Base-by-base conservation (phyloP, 2,329 filamentous ascomycete genomes). In the Colletotrichum noveboracense region DNA sequence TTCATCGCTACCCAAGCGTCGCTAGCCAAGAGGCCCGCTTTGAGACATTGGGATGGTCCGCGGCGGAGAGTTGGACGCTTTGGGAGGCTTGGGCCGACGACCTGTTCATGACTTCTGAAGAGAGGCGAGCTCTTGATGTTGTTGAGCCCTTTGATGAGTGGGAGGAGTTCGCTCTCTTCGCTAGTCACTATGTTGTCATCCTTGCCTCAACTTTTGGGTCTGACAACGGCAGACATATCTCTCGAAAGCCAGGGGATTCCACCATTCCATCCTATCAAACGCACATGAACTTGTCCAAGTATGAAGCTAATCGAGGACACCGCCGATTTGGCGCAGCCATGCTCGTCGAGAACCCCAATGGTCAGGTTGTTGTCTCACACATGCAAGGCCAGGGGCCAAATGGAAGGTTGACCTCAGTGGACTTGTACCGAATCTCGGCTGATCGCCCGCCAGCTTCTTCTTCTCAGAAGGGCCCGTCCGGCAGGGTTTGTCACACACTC, bases 131-230 rank as follows among this genome's bases (percentile, higher is more conserved):
- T 13, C 85, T 98, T 16, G 93, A 98, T 79, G 81, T 86, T 1
- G 84, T 96, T 18, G 96, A 98, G 81, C 92, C 94, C 1, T 98
- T 98, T 81, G 96, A 98, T 83, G 96, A 98, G 84, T 98, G 95
- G 95, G 96, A 98, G 84, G 96, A 98, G 80, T 96, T 98, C 81
- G 93, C 94, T 4, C 87, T 98, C 1, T 98, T 97, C 83, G 92
- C 91, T 3, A 92, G 93, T 38, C 96, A 98, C 84, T 98, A 98
- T 83, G 94, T 96, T 79, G 85, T 98, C 58, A 88, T 98, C 10
- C 88, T 92, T 66, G 95, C 95, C 16, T 89, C 86, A 56, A 91
- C 52, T 24, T 43, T 30, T 5, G 6, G 48, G 16, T 5, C 43
- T 78, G 21, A 75, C 74, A 5, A 36, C 24, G 7, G 36, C 64